Base-by-base conservation (phyloP, 2,329 filamentous ascomycete genomes). In the Fusarium austroafricanum region DNA sequence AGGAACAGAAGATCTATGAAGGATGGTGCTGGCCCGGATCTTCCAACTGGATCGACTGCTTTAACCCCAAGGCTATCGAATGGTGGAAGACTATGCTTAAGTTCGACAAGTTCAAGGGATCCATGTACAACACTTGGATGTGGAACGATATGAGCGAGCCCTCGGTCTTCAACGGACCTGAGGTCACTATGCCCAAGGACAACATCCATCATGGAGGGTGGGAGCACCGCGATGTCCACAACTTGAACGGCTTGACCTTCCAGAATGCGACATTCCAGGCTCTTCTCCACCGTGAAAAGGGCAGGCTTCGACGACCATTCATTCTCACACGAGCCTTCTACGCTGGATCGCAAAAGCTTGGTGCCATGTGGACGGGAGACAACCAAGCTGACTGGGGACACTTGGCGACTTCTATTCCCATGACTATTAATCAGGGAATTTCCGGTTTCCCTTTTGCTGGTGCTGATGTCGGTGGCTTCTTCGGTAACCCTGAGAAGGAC, bases 81-180 rank as follows among this genome's bases (percentile, higher is more conserved):
- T 99, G 96, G 96, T 99, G 96, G 95, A 91, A 89, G 71, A 82
- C 85, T 4, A 86, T 98, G 12, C 98, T 97, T 86, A 90, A 92
- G 74, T 98, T 96, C 71, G 89, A 93, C 76, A 87, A 82, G 39
- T 99, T 97, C 85, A 92, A 93, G 79, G 94, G 94, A 46, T 93
- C 93, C 2, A 86, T 90, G 72, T 85, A 90, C 68, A 99, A 98
- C 78, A 90, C 93, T 0, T 97, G 93, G 79, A 89, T 99, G 73
- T 99, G 96, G 96, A 99, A 99, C 78, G 96, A 99, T 78, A 99
- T 99, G 96, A 98, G 97, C 77, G 96, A 99, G 82, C 96, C 96
- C 1, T 98, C 96, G 0, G 96, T 99, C 3, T 99, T 99, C 84
- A 98, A 98, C 77, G 96, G 96, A 0, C 96, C 96, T 0, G 96